Percentiles rank a stretch among this genome's conserved stretches.
These are phyloP conservation scores for Solanum verrucosum DNA, from an alignment of 257 asterid species.

Conservation along the genomic window DNA sequence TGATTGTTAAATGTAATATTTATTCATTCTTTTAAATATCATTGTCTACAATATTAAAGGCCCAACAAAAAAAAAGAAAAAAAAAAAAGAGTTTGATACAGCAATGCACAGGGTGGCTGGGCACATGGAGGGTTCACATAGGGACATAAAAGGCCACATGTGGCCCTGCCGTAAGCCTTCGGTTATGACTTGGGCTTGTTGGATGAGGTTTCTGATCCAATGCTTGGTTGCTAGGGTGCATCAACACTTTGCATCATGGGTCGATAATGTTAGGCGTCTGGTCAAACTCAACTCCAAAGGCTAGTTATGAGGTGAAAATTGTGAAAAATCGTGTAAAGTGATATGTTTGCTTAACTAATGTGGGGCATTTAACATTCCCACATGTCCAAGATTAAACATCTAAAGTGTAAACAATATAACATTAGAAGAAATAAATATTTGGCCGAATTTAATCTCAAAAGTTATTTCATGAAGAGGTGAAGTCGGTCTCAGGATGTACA, in stretches of 20 bases:
- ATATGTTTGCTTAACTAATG: neutral
- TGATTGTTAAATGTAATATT: neutral
- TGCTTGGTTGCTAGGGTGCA: constrained; percentile 16
- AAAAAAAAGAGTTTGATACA: neutral
- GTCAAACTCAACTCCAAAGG: neutral
- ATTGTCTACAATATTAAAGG: neutral
- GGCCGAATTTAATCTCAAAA: neutral
- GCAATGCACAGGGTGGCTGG: constrained; percentile 4
- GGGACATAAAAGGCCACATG: constrained; percentile 1
- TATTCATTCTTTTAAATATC: neutral
- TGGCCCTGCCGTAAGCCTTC: constrained; percentile 3
- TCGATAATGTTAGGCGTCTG: neutral
- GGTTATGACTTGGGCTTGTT: neutral
- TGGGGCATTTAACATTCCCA: neutral
- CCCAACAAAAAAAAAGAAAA: neutral
- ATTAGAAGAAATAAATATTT: neutral
- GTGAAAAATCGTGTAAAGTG: neutral
- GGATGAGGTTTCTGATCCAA: neutral
- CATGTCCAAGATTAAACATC: neutral
- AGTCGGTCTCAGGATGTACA: fast-evolving
- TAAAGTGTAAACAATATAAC: neutral
- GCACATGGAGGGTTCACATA: constrained; percentile 8
- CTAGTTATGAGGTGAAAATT: neutral
- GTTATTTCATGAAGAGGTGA: neutral
- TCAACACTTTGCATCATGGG: neutral